These are phyloP conservation scores for Cucurbita pepo DNA, from an alignment of 306 rosid genomes.

Conservation along the genomic window DNA sequence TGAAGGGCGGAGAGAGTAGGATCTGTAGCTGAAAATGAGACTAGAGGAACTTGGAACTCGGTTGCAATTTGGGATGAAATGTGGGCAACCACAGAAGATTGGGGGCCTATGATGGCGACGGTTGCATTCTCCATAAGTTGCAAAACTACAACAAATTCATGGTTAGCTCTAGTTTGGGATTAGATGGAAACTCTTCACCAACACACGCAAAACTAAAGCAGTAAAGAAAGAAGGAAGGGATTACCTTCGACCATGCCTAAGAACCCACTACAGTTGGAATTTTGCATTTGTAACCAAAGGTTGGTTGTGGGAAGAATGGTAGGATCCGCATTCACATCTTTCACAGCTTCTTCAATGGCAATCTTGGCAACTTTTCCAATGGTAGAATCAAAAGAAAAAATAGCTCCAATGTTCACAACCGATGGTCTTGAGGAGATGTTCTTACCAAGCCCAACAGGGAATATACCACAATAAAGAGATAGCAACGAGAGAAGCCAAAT, in stretches of 20 bases:
- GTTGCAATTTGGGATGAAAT: conserved; percentile 69
- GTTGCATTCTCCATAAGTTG: conserved; percentile 74
- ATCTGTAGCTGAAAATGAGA: conserved; percentile 88
- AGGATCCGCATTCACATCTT: conserved; percentile 62
- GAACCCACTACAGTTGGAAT: conserved; percentile 77
- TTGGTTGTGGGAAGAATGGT: conserved; percentile 42
- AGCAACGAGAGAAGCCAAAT: conserved; percentile 14
- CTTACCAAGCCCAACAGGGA: conserved; percentile 14
- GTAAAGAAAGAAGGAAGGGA: background rate
- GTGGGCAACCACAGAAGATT: conserved; percentile 88
- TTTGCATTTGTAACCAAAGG: conserved; percentile 25
- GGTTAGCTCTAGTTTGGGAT: background rate
- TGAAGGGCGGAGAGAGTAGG: conserved; percentile 78
- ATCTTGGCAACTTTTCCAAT: conserved; percentile 70
- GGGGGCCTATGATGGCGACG: conserved; percentile 77
- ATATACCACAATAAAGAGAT: conserved; percentile 7
- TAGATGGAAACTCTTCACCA: background rate
- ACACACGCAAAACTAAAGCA: background rate
- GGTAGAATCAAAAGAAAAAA: conserved; percentile 51
- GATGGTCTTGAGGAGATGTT: conserved; percentile 42
- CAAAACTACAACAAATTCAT: conserved; percentile 44
- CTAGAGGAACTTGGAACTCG: conserved; percentile 69
- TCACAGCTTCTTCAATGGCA: conserved; percentile 69
- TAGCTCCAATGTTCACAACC: conserved; percentile 53
- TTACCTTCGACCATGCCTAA: conserved; percentile 74